These are phyloP conservation scores for Zoysia pacifica DNA, from an alignment of 176 grass and related monocot genomes.

Conservation along the genomic window DNA sequence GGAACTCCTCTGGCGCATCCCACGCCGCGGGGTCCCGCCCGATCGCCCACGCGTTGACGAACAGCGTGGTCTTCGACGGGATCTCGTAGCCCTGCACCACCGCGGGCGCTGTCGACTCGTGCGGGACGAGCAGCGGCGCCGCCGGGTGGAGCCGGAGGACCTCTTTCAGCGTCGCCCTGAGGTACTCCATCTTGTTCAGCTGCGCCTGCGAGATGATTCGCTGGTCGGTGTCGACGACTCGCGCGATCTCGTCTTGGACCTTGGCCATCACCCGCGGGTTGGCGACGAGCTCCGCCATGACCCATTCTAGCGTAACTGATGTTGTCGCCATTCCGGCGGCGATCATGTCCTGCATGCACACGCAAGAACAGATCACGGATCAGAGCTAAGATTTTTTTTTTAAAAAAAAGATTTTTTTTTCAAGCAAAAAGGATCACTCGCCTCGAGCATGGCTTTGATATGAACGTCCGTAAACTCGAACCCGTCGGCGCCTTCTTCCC, in stretches of 20 bases:
- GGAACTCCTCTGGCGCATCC: too few relatives aligned
- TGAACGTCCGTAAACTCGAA: conserved; percentile 45
- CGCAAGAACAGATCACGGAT: not conserved
- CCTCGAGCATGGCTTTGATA: conserved; percentile 48
- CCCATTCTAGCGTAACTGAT: conserved; percentile 52
- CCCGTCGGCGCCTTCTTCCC: conserved; percentile 31
- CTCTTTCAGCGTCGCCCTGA: conserved; percentile 62
- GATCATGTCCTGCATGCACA: conserved; percentile 54
- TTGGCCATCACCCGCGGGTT: conserved; percentile 54
- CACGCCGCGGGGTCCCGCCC: conserved; percentile 50
- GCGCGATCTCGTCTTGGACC: conserved; percentile 47
- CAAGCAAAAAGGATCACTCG: not conserved
- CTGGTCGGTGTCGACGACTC: conserved; percentile 18
- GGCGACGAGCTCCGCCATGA: conserved; percentile 56
- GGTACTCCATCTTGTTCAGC: conserved; percentile 45
- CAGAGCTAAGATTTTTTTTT: not conserved
- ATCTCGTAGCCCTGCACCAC: conserved; percentile 51
- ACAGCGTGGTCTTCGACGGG: conserved; percentile 40
- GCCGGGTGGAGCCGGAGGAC: conserved; percentile 57
- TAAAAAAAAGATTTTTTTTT: too few relatives aligned
- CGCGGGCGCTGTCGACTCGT: conserved; percentile 33
- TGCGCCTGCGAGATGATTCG: conserved; percentile 33
- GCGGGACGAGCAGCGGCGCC: conserved; percentile 59
- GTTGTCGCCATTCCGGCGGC: conserved; percentile 60
- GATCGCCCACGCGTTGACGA: conserved; percentile 76